These are phyloP conservation scores for Alternaria sp. DNA, from an alignment of 2,329 filamentous ascomycete species.

Conservation along the genomic window DNA sequence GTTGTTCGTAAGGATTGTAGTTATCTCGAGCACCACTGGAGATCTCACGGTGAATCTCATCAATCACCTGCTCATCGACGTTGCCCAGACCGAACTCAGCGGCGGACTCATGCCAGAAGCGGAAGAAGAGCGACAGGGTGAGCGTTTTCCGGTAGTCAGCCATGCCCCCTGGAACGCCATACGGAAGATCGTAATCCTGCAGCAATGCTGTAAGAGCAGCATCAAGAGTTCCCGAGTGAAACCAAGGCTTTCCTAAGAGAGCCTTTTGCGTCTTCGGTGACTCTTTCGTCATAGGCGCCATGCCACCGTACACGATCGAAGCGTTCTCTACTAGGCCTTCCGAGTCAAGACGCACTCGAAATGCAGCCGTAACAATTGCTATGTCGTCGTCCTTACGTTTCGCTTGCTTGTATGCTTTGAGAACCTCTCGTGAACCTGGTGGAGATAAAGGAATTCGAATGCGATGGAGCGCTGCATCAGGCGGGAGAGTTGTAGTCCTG, in stretches of 20 bases:
- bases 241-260: constrained; percentile 78
- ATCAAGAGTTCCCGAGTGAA: constrained; percentile 82
- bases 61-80: constrained; percentile 75
- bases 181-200: constrained; percentile 83
- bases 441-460: constrained; percentile 79
- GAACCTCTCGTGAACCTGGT: constrained; percentile 75
- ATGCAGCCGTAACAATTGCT: constrained; percentile 89
- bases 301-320: constrained; percentile 88
- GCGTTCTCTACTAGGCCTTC: constrained; percentile 74
- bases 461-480: constrained; percentile 81
- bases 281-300: constrained; percentile 87
- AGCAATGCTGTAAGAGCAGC: constrained; percentile 84
- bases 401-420: constrained; percentile 92
- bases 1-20: constrained; percentile 79
- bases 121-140: constrained; percentile 91
- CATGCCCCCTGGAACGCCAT: constrained; percentile 94
- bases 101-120: constrained; percentile 93
- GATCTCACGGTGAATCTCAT: constrained; percentile 83
- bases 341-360: constrained; percentile 76
- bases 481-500: constrained; percentile 78
- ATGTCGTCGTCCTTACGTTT: constrained; percentile 98
- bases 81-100: constrained; percentile 64
- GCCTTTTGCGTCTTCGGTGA: constrained; percentile 78
- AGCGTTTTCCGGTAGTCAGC: constrained; percentile 91
- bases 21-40: constrained; percentile 82